Evolutionary conservation across 306 rosid genomes (phyloP), one percentile per base, ranked within the genome.

Genomic region (Urtica urens): DNA sequence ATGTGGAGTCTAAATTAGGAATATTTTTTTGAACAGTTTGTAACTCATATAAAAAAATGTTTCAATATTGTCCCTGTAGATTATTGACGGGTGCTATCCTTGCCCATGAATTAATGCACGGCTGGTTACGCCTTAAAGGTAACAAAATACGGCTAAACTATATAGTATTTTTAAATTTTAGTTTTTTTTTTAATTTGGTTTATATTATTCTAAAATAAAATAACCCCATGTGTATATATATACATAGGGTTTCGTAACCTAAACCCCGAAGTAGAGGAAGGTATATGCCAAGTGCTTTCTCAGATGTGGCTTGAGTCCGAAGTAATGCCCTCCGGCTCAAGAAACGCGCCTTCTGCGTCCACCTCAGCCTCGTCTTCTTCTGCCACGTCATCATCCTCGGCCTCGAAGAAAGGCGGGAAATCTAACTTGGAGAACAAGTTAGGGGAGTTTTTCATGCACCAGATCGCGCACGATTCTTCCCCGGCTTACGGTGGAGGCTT

Each of bases 121-220:
- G 77, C 15, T 92, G 99, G 99, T 55, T 92, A 70, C 96, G 99
- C 59, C 88, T 92, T 28, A 92, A 82, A 72, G 99, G 99, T 90
- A 71, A n/a, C 40, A 54, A 8, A 3, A 7, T 17, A 2, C 23
- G 30, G 48, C 5, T 7, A 34, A 42, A 15, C 41, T 51, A 21
- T 27, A 20, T 33, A 7, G 14, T 7, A 2, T 23, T 12, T 7
- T 40, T 26, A 34, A 38, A 25, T 24, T 38, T 16, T 7, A 10
- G 7, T 0, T 11, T 13, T 21, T 38, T 20, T 44, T 31, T 2
- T 1, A 7, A 12, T n/a, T 27, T 23, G 12, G n/a, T 13, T 48
- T 34, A 29, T 38, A 40, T 39, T 14, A 15, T 46, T 20, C 31
- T 48, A 29, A 16, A 53, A 26, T 45, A 23, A 42, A 35, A 3